Evolutionary conservation across 2,329 filamentous ascomycete species (phyloP).

Genomic region (Fusarium duplospermum): DNA sequence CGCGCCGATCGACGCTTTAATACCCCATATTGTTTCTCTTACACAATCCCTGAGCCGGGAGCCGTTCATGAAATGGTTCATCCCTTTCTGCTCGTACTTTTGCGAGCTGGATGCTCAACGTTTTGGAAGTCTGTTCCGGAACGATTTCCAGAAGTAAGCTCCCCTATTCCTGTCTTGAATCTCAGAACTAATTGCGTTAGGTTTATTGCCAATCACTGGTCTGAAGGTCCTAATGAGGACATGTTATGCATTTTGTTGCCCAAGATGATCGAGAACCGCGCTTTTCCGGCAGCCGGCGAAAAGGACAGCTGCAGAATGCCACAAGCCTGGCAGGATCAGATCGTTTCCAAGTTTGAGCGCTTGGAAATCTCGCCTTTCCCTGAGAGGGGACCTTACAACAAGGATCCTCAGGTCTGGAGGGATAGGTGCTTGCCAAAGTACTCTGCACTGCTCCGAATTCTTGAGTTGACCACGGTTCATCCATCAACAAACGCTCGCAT

Average conservation of each 20-base stretch:
- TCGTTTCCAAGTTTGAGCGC: conserved; percentile 75
- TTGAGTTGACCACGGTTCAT: conserved; percentile 71
- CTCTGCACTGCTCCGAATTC: conserved; percentile 72
- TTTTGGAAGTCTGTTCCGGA: conserved; percentile 83
- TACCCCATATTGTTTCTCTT: conserved; percentile 75
- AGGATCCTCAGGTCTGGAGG: conserved; percentile 71
- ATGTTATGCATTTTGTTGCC: conserved; percentile 77
- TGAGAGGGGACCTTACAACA: conserved; percentile 71
- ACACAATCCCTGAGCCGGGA: conserved; percentile 73
- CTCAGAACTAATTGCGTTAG: conserved; percentile 55
- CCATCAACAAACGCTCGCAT: conserved; percentile 75
- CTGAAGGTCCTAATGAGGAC: conserved; percentile 71
- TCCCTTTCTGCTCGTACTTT: conserved; percentile 86
- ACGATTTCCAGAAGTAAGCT: conserved; percentile 81
- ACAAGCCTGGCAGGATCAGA: conserved; percentile 78
- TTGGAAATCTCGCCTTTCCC: conserved; percentile 74
- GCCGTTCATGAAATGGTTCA: conserved; percentile 77
- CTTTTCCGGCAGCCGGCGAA: conserved; percentile 64
- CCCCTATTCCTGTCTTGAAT: conserved; percentile 30
- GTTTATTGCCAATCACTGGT: conserved; percentile 82
- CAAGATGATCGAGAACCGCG: conserved; percentile 67
- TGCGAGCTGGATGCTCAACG: conserved; percentile 78
- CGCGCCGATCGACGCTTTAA: conserved; percentile 82
- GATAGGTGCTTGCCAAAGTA: conserved; percentile 75
- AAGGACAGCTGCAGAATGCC: conserved; percentile 68